phyloP scores from a whole-genome alignment of 768 basidiomycete genomes.

The Suillus plorans region DNA sequence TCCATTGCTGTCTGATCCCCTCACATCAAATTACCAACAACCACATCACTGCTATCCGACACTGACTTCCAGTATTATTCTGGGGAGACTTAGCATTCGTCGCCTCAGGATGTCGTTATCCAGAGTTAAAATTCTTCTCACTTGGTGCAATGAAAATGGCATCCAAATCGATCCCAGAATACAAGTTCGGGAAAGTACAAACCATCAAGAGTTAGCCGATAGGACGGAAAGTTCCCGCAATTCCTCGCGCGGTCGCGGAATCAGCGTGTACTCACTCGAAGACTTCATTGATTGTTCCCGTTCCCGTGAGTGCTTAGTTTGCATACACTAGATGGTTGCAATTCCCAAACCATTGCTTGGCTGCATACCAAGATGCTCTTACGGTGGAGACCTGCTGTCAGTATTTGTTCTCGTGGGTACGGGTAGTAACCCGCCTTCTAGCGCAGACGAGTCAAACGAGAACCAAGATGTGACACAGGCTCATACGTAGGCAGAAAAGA shows the following conservation, averaged over 20 bases:
- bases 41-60: background rate
- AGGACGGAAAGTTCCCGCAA: constrained; percentile 6
- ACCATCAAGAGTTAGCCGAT: constrained; percentile 1
- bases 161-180: constrained; percentile 49
- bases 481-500: background rate
- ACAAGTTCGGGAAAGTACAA: constrained; percentile 26
- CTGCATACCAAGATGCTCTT: background rate
- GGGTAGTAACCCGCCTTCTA: background rate
- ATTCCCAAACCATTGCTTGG: background rate
- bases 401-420: background rate
- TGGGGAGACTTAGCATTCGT: background rate
- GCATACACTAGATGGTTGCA: background rate
- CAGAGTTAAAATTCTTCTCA: constrained; percentile 29
- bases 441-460: background rate
- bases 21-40: background rate
- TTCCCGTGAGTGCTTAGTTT: constrained; percentile 27
- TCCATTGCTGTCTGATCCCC: background rate
- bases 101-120: constrained; percentile 19
- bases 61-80: background rate
- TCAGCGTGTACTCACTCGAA: constrained; percentile 25
- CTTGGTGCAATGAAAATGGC: constrained; percentile 49
- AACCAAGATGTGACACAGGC: background rate
- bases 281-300: constrained; percentile 19
- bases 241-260: constrained; percentile 15
- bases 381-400: background rate